A percentile compares a stretch with the other conserved stretches of the same genome.
phyloP scores from a whole-genome alignment of 306 rosid species.

The Trifolium repens region DNA sequence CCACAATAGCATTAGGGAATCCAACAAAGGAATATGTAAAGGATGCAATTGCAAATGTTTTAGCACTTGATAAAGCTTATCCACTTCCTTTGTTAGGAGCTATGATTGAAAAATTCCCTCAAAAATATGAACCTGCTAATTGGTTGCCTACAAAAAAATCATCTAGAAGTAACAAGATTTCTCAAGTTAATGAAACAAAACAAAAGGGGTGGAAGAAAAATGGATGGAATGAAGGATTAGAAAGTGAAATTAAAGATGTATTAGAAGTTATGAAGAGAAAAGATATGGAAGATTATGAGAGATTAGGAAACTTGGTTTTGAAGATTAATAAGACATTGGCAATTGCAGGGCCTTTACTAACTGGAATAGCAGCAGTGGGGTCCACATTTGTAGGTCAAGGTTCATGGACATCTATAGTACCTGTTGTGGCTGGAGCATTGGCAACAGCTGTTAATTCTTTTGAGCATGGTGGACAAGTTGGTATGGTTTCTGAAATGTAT shows the following conservation, averaged over 20 bases:
- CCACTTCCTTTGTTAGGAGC: slow-evolving; percentile 84
- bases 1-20: slow-evolving; percentile 42
- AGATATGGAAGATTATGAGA: slow-evolving; percentile 74
- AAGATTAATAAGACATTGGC: slow-evolving; percentile 70
- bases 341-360: slow-evolving; percentile 71
- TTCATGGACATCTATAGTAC: slow-evolving; percentile 44
- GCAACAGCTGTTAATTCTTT: slow-evolving; percentile 58
- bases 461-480: slow-evolving; percentile 75
- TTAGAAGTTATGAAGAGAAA: slow-evolving; percentile 61
- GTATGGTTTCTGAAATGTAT: slow-evolving; percentile 83
- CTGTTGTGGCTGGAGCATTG: slow-evolving; percentile 65
- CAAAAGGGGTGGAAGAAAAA: slow-evolving; percentile 40
- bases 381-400: slow-evolving; percentile 56
- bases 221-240: slow-evolving; percentile 74
- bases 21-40: slow-evolving; percentile 53
- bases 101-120: slow-evolving; percentile 85
- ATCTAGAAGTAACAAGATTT: background rate
- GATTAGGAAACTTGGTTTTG: slow-evolving; percentile 70
- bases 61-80: slow-evolving; percentile 76
- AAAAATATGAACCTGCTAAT: slow-evolving; percentile 59
- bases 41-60: slow-evolving; percentile 52
- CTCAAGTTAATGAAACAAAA: slow-evolving; percentile 2
- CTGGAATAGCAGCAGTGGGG: slow-evolving; percentile 69
- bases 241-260: slow-evolving; percentile 59
- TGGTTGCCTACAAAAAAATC: slow-evolving; percentile 73